phyloP scores from a whole-genome alignment of 1,284 basidiomycete species.

The Puccinia coronata region DNA sequence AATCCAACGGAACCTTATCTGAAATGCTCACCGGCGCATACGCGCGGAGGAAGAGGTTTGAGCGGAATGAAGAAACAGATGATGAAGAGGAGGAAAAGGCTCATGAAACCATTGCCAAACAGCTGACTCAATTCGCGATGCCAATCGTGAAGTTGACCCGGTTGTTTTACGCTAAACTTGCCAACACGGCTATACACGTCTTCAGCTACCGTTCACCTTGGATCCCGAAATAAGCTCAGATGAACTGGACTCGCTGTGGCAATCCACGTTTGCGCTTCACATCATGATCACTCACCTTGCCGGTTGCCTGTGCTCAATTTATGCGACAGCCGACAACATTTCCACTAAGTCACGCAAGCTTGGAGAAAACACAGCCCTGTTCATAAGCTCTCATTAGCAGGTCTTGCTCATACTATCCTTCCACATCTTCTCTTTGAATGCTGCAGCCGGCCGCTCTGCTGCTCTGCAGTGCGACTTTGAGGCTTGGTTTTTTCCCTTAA shows the following conservation, averaged over 20 bases:
- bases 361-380: background rate
- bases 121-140: background rate
- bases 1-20: background rate
- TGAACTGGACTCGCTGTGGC: background rate
- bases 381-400: background rate
- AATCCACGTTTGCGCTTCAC: background rate
- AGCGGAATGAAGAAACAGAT: background rate
- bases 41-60: background rate
- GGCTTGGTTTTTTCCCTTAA: background rate
- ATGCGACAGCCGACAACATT: background rate
- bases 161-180: background rate
- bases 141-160: background rate
- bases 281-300: background rate
- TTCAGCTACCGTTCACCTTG: background rate
- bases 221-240: background rate
- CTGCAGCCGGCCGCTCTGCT: background rate
- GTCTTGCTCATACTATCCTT: background rate
- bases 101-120: background rate
- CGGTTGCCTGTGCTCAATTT: background rate
- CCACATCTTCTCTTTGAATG: background rate
- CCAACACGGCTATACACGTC: no score
- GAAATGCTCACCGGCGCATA: background rate
- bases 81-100: background rate
- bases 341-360: background rate
- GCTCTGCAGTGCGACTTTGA: background rate